Percentiles rank a stretch among this genome's conserved stretches.
phyloP scores from a whole-genome alignment of 2,329 filamentous ascomycete genomes.

The Phialophora macrospora region DNA sequence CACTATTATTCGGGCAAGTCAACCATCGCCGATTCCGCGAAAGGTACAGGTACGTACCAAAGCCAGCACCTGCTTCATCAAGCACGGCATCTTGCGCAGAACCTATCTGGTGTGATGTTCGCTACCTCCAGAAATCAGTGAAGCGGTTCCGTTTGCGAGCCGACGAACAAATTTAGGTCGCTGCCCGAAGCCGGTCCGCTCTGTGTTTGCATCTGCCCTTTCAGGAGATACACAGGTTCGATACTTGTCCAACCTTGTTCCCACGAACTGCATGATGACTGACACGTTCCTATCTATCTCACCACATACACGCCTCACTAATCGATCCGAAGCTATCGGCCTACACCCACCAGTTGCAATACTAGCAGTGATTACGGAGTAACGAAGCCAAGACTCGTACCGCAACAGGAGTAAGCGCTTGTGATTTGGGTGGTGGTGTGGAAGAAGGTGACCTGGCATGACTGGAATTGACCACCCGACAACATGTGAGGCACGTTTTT shows the following conservation, averaged over 20 bases:
- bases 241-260: not conserved
- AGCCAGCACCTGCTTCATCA: not conserved
- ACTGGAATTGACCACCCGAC: not conserved
- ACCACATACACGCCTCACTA: slow-evolving; percentile 8
- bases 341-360: slow-evolving; percentile 16
- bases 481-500: not conserved
- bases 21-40: slow-evolving; percentile 12
- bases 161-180: not conserved
- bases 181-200: not conserved
- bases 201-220: not conserved
- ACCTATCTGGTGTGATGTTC: slow-evolving; percentile 10
- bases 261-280: not conserved
- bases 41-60: not conserved
- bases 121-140: not conserved
- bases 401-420: slow-evolving; percentile 22
- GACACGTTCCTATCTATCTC: not conserved
- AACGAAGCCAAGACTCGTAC: slow-evolving; percentile 11
- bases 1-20: not conserved
- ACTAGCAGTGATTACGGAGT: not conserved
- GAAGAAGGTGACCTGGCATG: not conserved
- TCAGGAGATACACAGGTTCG: not conserved
- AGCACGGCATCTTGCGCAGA: not conserved
- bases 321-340: slow-evolving; percentile 4
- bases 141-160: not conserved
- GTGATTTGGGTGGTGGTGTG: slow-evolving; percentile 17